These are phyloP conservation scores for Arabidopsis hybrid DNA, from an alignment of 441 rosid genomes.

Conservation along the genomic window DNA sequence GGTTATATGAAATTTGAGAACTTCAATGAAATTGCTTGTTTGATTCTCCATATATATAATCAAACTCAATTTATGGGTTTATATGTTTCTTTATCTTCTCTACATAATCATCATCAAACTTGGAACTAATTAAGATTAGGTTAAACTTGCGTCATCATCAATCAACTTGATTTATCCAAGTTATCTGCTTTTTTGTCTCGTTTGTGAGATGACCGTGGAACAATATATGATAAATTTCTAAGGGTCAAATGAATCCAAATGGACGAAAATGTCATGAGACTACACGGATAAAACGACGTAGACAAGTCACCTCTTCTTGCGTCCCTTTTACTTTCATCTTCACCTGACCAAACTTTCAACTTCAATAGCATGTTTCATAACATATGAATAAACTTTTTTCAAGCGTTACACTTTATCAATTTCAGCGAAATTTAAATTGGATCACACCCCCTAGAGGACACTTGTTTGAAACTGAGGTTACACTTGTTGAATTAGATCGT, in stretches of 20 bases:
- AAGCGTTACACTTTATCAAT: slow-evolving; percentile 24
- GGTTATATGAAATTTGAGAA: not conserved
- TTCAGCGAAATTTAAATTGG: slow-evolving; percentile 1
- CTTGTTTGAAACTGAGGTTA: slow-evolving; percentile 15
- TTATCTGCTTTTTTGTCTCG: slow-evolving; percentile 37
- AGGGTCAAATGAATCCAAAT: not conserved
- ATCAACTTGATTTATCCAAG: slow-evolving; percentile 28
- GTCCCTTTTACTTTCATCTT: slow-evolving; percentile 46
- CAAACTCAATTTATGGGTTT: slow-evolving; percentile 4
- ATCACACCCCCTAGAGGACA: slow-evolving; percentile 7
- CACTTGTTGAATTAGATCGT: not conserved
- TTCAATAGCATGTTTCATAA: slow-evolving; percentile 19
- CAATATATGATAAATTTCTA: not conserved
- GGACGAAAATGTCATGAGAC: slow-evolving; percentile 12
- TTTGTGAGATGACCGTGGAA: slow-evolving; percentile 36
- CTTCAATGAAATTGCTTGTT: not conserved
- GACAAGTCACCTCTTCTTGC: slow-evolving; percentile 48
- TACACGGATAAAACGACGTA: slow-evolving; percentile 29
- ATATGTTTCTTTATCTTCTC: not conserved
- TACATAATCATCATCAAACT: slow-evolving; percentile 13
- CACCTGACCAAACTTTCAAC: slow-evolving; percentile 41
- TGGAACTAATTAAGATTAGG: slow-evolving; percentile 32
- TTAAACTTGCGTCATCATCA: slow-evolving; percentile 35
- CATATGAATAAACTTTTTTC: not conserved
- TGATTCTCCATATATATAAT: not conserved